Percentiles rank a stretch among this genome's conserved stretches.
phyloP scores from a whole-genome alignment of 768 basidiomycete species.

The Macrocybe gigantea region DNA sequence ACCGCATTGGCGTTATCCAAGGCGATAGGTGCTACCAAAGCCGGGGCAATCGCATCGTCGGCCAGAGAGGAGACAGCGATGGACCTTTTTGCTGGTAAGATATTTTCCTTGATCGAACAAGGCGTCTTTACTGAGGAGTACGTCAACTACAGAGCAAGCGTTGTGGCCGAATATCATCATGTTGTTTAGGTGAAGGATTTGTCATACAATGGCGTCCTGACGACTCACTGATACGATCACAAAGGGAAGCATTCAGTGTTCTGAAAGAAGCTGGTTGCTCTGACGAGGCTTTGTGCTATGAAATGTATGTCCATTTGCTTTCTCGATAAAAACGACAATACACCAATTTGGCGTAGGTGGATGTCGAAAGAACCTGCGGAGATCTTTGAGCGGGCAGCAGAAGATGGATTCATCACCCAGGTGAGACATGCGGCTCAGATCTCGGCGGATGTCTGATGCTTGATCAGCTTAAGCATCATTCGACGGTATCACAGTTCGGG shows the following conservation, averaged over 20 bases:
- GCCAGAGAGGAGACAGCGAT: conserved; percentile 59
- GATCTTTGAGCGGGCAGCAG: conserved; percentile 62
- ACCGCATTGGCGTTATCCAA: conserved; percentile 48
- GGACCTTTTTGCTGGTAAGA: conserved; percentile 50
- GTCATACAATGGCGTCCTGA: background rate
- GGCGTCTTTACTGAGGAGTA: background rate
- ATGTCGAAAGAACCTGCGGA: conserved; percentile 70
- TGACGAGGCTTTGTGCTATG: conserved; percentile 61
- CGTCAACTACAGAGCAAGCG: conserved; percentile 39
- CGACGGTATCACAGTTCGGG: conserved; percentile 56
- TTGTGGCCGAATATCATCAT: conserved; percentile 65
- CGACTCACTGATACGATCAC: background rate
- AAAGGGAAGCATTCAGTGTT: conserved; percentile 53
- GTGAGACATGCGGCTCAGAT: conserved; percentile 18
- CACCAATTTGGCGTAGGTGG: conserved; percentile 34
- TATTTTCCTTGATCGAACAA: background rate
- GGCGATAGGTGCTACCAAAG: conserved; percentile 56
- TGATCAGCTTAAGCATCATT: conserved; percentile 52
- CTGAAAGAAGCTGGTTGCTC: conserved; percentile 62
- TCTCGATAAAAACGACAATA: background rate
- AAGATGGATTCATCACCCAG: conserved; percentile 58
- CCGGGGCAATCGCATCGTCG: conserved; percentile 58
- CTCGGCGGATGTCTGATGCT: conserved; percentile 2
- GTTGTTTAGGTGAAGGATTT: conserved; percentile 40
- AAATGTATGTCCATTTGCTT: conserved; percentile 38